Base-by-base conservation (phyloP, 2,329 filamentous ascomycete species). In the Microthyrium microscopicum region DNA sequence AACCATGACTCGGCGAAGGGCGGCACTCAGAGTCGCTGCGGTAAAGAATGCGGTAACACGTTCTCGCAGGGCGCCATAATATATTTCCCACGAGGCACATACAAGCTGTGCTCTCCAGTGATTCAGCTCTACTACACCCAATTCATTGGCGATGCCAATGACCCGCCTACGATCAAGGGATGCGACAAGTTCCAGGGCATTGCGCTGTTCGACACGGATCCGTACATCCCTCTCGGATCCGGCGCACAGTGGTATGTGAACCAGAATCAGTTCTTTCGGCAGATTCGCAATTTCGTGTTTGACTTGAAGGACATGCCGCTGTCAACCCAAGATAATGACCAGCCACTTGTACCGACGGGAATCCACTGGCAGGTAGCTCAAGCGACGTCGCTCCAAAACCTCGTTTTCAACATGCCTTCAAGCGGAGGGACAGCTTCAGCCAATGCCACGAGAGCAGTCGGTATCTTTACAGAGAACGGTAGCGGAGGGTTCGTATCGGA, bases 111-210 rank as follows among this genome's bases (percentile, higher is more conserved):
- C 50, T 67, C 63, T 47, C 81, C 85, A 16, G 71, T 95, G 42
- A 58, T 84, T 33, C 77, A 84, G 52, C 77, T 77, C 55, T 95
- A 94, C 65, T 93, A 93, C 62, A 92, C 85, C 7, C 84, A 93
- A 53, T 71, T 95, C 40, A 65, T 95, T 22, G 87, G 87, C 37
- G 84, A 95, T 59, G 73, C 77, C 31, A 50, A 69, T 46, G 62
- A 68, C 41, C 55, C 76, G 11, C 84, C 87, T 0, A 76, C 75
- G 0, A 64, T 94, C 54, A 83, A 85, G 60, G 59, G 56, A 19
- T 46, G 49, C 11, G 36, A 51, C 3, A 43, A 44, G 45, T 95
- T 95, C 49, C n/a, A 62, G 3, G 87, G 87, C 28, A 91, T 93
- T 61, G 84, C 79, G 26, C 69, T 95, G 33, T 78, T 95, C 43